Base-by-base conservation (phyloP, 108 stramenopile species). In the Pinguiococcus pyrenoidosus region DNA sequence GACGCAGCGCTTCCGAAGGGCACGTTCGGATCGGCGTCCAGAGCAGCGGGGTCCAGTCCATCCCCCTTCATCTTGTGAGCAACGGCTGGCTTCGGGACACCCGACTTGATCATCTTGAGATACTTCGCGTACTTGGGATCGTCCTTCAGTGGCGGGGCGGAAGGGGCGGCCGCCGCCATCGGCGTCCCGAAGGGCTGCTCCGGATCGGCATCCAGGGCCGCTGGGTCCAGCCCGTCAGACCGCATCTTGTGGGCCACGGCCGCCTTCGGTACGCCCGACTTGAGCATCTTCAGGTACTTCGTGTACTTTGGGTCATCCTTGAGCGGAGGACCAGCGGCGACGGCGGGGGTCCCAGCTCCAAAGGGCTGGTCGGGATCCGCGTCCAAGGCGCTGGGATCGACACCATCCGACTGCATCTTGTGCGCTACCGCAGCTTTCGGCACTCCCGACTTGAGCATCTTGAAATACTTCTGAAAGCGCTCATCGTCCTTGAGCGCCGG, bases 281-380 rank as follows among this genome's bases (percentile, higher is more conserved):
- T 66, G 21, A 66, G 35, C 64, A 66, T 66, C 60, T 57, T 62
- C 44, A 66, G 62, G 41, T 60, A 66, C 45, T 66, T 66, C 0
- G 5, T 2, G 47, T 66, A 66, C 23, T 32, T 14, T 22, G 64
- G 64, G 36, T 66, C 54, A 27, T 60, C 51, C 51, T 54, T 49
- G 0, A 47, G 36, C 3, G 56, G 22, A 47, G 53, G 26, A 52
- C 23, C 34, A 37, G 21, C 39, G 48, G 32, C 22, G 45, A n/a
- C n/a, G 38, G 10, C 4, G 38, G 29, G 17, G 8, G 17, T 18
- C 29, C 29, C 40, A 29, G 25, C 16, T 27, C 12, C 12, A 24
- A 7, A 9, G 32, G 24, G 14, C 22, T n/a, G 30, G 26, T 42
- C 29, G 45, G 44, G 47, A 33, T 56, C 50, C 7, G 21, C 29